A percentile compares a stretch with the other conserved stretches of the same genome.
Conservation (phyloP, 2,329 filamentous ascomycete species). For the Ceratocystis harringtonii region DNA sequence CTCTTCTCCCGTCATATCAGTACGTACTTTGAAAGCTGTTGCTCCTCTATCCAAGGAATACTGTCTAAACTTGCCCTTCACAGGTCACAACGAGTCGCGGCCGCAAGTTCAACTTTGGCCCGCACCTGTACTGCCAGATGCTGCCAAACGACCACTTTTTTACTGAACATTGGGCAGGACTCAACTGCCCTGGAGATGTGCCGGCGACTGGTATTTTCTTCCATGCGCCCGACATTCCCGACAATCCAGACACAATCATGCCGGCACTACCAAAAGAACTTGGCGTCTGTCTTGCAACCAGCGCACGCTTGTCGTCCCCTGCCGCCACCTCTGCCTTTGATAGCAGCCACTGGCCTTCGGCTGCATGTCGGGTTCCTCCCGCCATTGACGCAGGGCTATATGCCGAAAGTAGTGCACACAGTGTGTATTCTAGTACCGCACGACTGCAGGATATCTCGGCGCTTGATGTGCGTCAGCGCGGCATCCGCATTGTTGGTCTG, state of each 20-base stretch:
- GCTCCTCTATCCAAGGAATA: background rate
- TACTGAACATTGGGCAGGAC: slow-evolving; percentile 11
- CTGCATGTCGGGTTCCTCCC: background rate
- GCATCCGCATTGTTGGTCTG: slow-evolving; percentile 8
- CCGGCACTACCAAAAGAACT: slow-evolving; percentile 13
- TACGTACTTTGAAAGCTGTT: background rate
- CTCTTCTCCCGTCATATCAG: slow-evolving; percentile 12
- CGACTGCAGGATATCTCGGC: background rate
- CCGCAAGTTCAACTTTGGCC: slow-evolving; percentile 14
- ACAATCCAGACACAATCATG: slow-evolving; percentile 8
- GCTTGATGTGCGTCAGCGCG: slow-evolving; percentile 5
- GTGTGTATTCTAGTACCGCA: slow-evolving; percentile 4
- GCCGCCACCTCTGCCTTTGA: background rate
- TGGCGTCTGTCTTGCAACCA: slow-evolving; percentile 5
- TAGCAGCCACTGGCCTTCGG: background rate
- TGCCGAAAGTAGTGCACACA: slow-evolving; percentile 9
- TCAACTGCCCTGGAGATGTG: slow-evolving; percentile 7
- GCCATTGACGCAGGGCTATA: background rate
- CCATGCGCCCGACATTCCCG: slow-evolving; percentile 10
- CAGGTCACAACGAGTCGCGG: slow-evolving; percentile 6
- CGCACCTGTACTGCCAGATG: slow-evolving; percentile 14
- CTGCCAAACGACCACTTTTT: slow-evolving; percentile 14
- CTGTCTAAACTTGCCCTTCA: background rate
- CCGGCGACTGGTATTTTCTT: slow-evolving; percentile 13
- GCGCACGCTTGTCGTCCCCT: background rate